phyloP scores from a whole-genome alignment of 306 rosid species.

The Castanopsis chinensis region DNA sequence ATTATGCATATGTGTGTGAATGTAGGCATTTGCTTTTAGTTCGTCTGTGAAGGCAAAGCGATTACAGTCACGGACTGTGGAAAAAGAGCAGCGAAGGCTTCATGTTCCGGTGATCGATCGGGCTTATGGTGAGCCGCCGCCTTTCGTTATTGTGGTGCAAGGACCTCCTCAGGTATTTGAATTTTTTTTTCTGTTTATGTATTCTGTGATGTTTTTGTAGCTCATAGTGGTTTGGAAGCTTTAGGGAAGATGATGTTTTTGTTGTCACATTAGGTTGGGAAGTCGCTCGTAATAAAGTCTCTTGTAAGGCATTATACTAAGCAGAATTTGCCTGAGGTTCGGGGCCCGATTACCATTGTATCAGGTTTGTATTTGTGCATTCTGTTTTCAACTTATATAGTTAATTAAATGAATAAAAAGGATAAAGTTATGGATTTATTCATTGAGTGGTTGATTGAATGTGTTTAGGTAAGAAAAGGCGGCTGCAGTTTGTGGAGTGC shows the following conservation, averaged over 20 bases:
- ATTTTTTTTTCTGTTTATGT: no score
- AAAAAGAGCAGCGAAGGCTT: constrained; percentile 95
- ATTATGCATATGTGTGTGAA: neutral
- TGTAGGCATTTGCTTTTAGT: constrained; percentile 67
- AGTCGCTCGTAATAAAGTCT: constrained; percentile 79
- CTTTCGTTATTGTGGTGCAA: constrained; percentile 82
- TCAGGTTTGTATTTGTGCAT: constrained; percentile 52
- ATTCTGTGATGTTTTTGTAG: no score
- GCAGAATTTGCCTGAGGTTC: constrained; percentile 82
- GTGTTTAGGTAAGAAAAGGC: constrained; percentile 82
- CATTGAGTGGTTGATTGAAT: constrained; percentile 8
- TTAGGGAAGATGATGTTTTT: no score
- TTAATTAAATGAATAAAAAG: neutral
- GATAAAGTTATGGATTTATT: neutral
- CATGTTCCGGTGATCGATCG: constrained; percentile 76
- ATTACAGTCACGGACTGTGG: constrained; percentile 81
- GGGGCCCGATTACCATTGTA: constrained; percentile 85
- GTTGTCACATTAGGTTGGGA: constrained; percentile 62
- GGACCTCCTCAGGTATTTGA: constrained; percentile 80
- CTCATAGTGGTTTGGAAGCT: no score
- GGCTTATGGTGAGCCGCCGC: constrained; percentile 78
- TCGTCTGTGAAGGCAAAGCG: constrained; percentile 80
- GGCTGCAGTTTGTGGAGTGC: constrained; percentile 91
- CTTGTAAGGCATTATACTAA: constrained; percentile 82
- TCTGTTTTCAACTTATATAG: neutral